phyloP scores from a whole-genome alignment of 2,329 filamentous ascomycete genomes.

The Ceratocystis cubensis region DNA sequence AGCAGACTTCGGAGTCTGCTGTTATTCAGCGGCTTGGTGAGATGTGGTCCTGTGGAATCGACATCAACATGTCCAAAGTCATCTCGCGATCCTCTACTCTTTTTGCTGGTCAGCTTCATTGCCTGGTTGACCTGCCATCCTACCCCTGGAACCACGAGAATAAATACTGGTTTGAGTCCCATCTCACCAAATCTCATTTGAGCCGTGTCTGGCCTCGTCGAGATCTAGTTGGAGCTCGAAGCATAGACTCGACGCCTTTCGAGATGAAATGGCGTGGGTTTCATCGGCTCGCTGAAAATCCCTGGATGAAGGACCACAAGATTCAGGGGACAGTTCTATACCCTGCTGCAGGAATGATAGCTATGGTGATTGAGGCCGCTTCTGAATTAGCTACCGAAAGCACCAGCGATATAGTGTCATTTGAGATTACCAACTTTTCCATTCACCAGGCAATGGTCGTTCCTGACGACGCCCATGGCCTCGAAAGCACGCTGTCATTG shows the following conservation, averaged over 20 bases:
- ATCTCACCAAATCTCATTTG: conserved; percentile 33
- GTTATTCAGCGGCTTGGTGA: conserved; percentile 29
- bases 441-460: conserved; percentile 42
- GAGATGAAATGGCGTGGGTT: conserved; percentile 40
- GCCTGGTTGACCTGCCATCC: conserved; percentile 36
- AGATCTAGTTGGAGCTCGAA: conserved; percentile 39
- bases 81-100: background rate
- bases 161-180: conserved; percentile 42
- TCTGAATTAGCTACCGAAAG: conserved; percentile 29
- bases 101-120: conserved; percentile 19
- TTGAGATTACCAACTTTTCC: conserved; percentile 35
- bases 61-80: conserved; percentile 27
- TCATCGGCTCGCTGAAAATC: conserved; percentile 37
- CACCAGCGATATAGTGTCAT: conserved; percentile 21
- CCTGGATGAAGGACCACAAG: conserved; percentile 41
- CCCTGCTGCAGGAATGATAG: conserved; percentile 38
- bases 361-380: conserved; percentile 38
- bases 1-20: conserved; percentile 22
- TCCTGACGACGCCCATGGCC: conserved; percentile 34
- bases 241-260: conserved; percentile 33
- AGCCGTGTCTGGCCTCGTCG: conserved; percentile 35
- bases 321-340: conserved; percentile 40
- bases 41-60: conserved; percentile 30
- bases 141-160: conserved; percentile 45
- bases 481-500: conserved; percentile 39